Evolutionary conservation across 352 stramenopile genomes (phyloP).

Genomic region (Phytophthora tentaculata): DNA sequence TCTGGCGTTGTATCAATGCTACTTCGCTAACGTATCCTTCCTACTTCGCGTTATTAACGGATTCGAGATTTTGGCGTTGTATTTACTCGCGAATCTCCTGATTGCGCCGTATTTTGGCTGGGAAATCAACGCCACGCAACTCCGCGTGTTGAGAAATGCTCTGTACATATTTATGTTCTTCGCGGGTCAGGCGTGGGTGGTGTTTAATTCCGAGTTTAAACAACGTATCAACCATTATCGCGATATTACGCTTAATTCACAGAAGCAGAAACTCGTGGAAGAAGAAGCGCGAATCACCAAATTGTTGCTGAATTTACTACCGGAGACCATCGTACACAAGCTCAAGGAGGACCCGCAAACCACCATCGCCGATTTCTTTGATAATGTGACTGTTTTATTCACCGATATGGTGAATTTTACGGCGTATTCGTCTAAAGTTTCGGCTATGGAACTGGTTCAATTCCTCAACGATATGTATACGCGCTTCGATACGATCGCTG

Average conservation of each 20-base stretch:
- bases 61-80: conserved; percentile 67
- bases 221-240: conserved; percentile 89
- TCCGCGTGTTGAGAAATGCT: conserved; percentile 66
- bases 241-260: conserved; percentile 81
- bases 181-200: conserved; percentile 75
- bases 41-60: conserved; percentile 62
- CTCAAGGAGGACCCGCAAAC: conserved; percentile 79
- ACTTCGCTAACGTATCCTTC: conserved; percentile 85
- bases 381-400: conserved; percentile 88
- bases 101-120: conserved; percentile 53
- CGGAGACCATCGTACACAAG: conserved; percentile 87
- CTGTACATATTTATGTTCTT: conserved; percentile 90
- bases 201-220: conserved; percentile 89
- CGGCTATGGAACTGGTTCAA: conserved; percentile 86
- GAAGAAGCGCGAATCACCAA: conserved; percentile 84
- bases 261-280: conserved; percentile 86
- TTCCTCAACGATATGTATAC: conserved; percentile 92
- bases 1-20: conserved; percentile 82
- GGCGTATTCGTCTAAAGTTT: conserved; percentile 81
- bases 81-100: conserved; percentile 67
- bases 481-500: conserved; percentile 84
- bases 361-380: conserved; percentile 86
- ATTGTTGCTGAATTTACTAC: conserved; percentile 77
- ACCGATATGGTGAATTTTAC: conserved; percentile 90
- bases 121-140: conserved; percentile 50